These are phyloP conservation scores for Ceratobasidium sp. DNA, from an alignment of 1,284 basidiomycete species.

Conservation along the genomic window DNA sequence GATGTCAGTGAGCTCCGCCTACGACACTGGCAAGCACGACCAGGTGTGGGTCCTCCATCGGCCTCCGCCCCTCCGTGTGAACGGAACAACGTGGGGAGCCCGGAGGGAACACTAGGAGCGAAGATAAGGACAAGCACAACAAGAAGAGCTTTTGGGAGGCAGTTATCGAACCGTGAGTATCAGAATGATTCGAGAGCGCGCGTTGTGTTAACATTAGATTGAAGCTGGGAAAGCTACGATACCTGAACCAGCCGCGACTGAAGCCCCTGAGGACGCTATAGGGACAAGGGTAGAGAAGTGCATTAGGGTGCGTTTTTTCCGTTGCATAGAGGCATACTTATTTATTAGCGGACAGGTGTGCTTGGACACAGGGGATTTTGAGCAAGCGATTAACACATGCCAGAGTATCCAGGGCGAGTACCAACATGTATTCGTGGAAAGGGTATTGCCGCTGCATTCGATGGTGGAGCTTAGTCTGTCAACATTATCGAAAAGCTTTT, in stretches of 20 bases:
- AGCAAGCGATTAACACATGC: slow-evolving; percentile 90
- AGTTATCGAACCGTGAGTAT: too few species aligned
- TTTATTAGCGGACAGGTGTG: slow-evolving; percentile 63
- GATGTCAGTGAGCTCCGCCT: slow-evolving; percentile 91
- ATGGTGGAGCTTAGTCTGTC: slow-evolving; percentile 90
- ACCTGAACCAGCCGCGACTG: too few species aligned
- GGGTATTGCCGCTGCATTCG: slow-evolving; percentile 75
- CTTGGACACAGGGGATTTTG: slow-evolving; percentile 80
- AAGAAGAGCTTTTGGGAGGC: too few species aligned
- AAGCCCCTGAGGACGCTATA: too few species aligned
- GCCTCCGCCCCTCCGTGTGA: slow-evolving; percentile 75
- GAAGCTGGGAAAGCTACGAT: too few species aligned
- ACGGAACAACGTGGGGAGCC: slow-evolving; percentile 60
- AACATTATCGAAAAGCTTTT: slow-evolving; percentile 80
- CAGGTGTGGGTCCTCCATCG: slow-evolving; percentile 81
- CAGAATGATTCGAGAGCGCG: too few species aligned
- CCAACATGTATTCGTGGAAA: slow-evolving; percentile 76
- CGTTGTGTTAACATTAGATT: too few species aligned
- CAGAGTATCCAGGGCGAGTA: slow-evolving; percentile 74
- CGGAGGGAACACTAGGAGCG: slow-evolving; percentile 65
- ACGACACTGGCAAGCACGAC: slow-evolving; percentile 83
- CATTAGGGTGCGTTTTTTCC: too few species aligned
- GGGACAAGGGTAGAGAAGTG: too few species aligned
- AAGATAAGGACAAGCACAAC: slow-evolving; percentile 54
- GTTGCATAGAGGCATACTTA: too few species aligned